Percentiles rank a stretch among this genome's conserved stretches.
These are phyloP conservation scores for Trichoderma polysporum DNA, from an alignment of 2,329 filamentous ascomycete species.

Conservation along the genomic window DNA sequence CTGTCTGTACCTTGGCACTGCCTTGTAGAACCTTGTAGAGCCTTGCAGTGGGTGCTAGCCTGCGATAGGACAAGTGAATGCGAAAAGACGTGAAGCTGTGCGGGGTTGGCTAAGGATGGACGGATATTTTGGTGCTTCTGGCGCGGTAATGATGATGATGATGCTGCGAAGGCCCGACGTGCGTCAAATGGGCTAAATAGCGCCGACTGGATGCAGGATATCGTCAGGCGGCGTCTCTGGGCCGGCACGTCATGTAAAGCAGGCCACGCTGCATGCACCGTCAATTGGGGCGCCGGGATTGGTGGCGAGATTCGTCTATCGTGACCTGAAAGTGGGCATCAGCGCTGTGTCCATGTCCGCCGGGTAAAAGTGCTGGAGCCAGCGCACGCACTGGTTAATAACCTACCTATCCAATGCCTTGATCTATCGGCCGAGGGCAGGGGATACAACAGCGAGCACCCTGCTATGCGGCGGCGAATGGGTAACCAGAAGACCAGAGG, in stretches of 20 bases:
- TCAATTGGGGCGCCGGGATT: slow-evolving; percentile 12
- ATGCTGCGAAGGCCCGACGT: slow-evolving; percentile 8
- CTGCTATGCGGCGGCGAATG: not conserved
- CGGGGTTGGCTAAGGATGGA: slow-evolving; percentile 4
- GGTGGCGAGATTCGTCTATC: slow-evolving; percentile 13
- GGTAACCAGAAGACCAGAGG: not conserved
- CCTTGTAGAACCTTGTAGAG: not conserved
- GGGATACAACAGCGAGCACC: not conserved
- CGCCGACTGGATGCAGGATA: slow-evolving; percentile 12
- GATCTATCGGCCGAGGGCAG: not conserved
- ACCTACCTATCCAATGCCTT: slow-evolving; percentile 1
- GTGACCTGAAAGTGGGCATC: slow-evolving; percentile 13
- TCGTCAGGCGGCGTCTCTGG: slow-evolving; percentile 14
- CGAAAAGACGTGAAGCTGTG: not conserved
- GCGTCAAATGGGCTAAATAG: slow-evolving; percentile 7
- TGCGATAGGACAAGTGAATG: not conserved
- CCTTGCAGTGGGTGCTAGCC: not conserved
- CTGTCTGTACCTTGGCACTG: not conserved
- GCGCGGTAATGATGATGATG: not conserved
- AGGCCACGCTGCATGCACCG: slow-evolving; percentile 1
- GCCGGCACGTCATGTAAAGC: slow-evolving; percentile 14
- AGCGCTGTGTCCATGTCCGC: slow-evolving; percentile 4
- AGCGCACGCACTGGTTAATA: not conserved
- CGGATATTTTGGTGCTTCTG: not conserved
- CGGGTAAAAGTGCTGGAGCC: slow-evolving; percentile 1